Base-by-base conservation (phyloP, 1,284 basidiomycete genomes). In the Moniliella sp. region DNA sequence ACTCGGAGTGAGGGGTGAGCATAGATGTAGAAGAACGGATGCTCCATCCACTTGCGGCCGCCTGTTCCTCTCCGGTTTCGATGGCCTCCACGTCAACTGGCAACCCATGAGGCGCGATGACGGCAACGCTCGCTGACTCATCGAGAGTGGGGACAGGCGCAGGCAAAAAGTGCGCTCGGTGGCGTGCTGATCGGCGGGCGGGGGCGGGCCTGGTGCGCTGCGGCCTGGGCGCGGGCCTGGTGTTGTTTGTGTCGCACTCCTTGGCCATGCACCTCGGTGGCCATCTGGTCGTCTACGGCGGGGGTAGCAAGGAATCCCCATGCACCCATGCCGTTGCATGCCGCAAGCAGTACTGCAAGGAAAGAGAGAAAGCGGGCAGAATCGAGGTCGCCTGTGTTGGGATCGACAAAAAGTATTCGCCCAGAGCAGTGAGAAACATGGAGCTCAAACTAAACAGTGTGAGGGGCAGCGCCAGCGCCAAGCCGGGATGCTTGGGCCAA, bases 381-480 rank as follows among this genome's bases (percentile, higher is more conserved):
- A 13, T 34, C 19, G 18, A 43, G 30, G 12, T 43, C 41, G 18
- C 41, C 41, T n/a, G 39, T 37, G 15, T 13, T 7, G 4, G 27
- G 23, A 17, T 43, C 38, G 11, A 31, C 32, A 27, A 43, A 43
- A 39, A 39, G 11, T 12, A 15, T 5, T 31, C 31, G 18, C 32
- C 39, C 9, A 41, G 15, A 5, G 29, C 15, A 10, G 40, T 36
- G 9, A 43, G 35, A 16, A 43, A 37, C 28, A 43, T 32, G 16
- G 35, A 38, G 14, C 35, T 38, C 8, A 43, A 27, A 17, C 34
- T 36, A 25, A 43, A 43, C 15, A 43, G 35, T 5, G 41, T 43
- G 19, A 40, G 28, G 15, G 41, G 41, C 10, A 42, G 18, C 2
- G 41, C 31, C 7, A 43, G 32, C 5, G 41, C 41, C n/a, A 43